These are phyloP conservation scores for Cicer yamashitae DNA, from an alignment of 306 rosid genomes.

Conservation along the genomic window DNA sequence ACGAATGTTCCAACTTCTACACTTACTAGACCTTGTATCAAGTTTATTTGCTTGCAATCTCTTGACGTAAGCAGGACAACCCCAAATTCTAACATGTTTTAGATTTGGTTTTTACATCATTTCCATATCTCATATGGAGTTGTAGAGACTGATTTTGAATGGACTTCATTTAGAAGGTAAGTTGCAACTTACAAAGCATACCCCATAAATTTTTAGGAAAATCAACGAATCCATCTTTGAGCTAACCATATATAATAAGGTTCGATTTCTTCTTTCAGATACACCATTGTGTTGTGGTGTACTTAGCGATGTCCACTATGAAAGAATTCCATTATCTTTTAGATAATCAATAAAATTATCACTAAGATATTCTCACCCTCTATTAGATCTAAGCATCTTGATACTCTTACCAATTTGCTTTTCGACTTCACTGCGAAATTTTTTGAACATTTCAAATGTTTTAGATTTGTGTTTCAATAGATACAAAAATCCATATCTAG, in stretches of 20 bases:
- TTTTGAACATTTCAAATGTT: not conserved
- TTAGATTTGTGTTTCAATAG: not conserved
- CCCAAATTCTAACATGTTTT: slow-evolving; percentile 3
- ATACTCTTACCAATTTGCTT: not conserved
- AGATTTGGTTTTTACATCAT: not conserved
- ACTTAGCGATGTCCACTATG: not conserved
- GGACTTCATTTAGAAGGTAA: slow-evolving; percentile 13
- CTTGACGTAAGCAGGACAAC: not conserved
- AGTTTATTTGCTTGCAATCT: not conserved
- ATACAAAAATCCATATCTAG: slow-evolving; percentile 11
- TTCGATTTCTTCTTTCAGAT: not conserved
- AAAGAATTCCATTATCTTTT: not conserved
- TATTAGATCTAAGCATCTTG: not conserved
- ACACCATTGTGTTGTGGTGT: not conserved
- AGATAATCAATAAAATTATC: not conserved
- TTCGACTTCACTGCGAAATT: not conserved
- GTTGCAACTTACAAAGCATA: slow-evolving; percentile 11
- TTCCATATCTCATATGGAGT: slow-evolving; percentile 35
- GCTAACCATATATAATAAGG: slow-evolving; percentile 1
- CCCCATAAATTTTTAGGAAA: not conserved
- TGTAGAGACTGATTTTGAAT: not conserved
- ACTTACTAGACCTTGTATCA: not conserved
- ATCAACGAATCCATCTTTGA: not conserved
- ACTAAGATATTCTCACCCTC: not conserved
- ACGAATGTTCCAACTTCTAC: slow-evolving; percentile 22